phyloP scores from a whole-genome alignment of 768 basidiomycete genomes.

The Russula foetens region DNA sequence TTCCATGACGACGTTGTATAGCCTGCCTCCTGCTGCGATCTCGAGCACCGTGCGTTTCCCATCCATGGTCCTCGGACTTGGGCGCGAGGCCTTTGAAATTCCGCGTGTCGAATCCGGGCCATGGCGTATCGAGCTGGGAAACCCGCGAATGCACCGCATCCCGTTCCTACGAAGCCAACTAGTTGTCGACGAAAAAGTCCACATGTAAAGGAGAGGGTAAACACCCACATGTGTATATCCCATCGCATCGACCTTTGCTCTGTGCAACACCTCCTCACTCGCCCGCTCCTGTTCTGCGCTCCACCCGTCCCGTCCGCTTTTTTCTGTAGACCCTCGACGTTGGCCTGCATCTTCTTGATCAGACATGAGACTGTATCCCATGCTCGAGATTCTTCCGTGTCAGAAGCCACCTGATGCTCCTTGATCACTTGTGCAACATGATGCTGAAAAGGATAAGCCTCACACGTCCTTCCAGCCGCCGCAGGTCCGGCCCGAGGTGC shows the following conservation, averaged over 20 bases:
- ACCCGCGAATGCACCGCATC: conserved; percentile 61
- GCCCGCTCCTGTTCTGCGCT: conserved; percentile 63
- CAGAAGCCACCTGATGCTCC: no score
- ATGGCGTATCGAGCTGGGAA: conserved; percentile 62
- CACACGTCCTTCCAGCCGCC: no score
- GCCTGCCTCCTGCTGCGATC: conserved; percentile 79
- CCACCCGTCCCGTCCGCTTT: conserved; percentile 65
- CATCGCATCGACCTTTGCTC: conserved; percentile 46
- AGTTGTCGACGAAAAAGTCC: neutral
- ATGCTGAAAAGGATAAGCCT: no score
- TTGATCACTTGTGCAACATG: no score
- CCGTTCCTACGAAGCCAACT: conserved; percentile 39
- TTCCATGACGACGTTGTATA: conserved; percentile 92
- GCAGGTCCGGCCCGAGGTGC: no score
- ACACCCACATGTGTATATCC: conserved; percentile 52
- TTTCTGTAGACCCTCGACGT: conserved; percentile 48
- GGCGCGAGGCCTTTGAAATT: conserved; percentile 86
- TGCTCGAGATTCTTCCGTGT: no score
- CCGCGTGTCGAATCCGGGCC: conserved; percentile 69
- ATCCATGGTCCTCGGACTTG: conserved; percentile 54
- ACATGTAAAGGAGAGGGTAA: neutral
- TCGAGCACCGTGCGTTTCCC: conserved; percentile 86
- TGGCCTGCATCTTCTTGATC: conserved; percentile 45
- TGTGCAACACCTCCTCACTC: conserved; percentile 40
- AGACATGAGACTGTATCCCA: no score